Base-by-base conservation (phyloP, 805 yeast species). In the Wickerhamiella brachini region DNA sequence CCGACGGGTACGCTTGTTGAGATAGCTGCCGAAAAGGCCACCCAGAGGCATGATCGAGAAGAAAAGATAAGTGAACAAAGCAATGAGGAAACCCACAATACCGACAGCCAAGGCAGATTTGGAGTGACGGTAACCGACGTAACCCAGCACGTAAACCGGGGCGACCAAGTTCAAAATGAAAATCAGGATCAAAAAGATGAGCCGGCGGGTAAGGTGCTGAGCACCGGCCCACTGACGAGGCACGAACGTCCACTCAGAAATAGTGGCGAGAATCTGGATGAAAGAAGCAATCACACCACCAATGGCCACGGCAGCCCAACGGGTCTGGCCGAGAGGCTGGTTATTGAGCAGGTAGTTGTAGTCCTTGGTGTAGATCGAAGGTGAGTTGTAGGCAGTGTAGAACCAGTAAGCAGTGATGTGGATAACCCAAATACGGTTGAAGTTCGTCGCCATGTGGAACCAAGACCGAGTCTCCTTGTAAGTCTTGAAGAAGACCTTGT, bases 221-320 rank as follows among this genome's bases (percentile, higher is more conserved):
- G 97, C 97, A 70, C 99, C 98, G 37, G 97, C 95, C 97, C 97
- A 93, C 61, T 83, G 79, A 71, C 97, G 83, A 59, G 98, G 98
- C 55, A 93, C 97, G 63, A 88, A 93, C 66, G 81, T 73, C 95
- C 95, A 90, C 71, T 93, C 98, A 63, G 85, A 79, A 38, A 88
- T 53, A 26, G 97, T 89, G 48, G 98, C 98, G 53, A 78, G 59
- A 54, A 93, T 75, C 71, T 93, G 95, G 62, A 93, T 78, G 48
- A 77, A 65, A 54, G 81, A 70, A 49, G 97, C 97, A 60, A 90
- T 74, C 48, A 84, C 69, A 75, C 98, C 98, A 70, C 90, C 97
- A 60, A 89, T 73, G 49, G 95, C 95, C 57, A 82, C 83, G 41
- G 95, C 74, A 54, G 97, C 89, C 96, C 96, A 94, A 65, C 83